Conservation (phyloP, 1,139 yeast species). For the Debaryomyces fabryi region DNA sequence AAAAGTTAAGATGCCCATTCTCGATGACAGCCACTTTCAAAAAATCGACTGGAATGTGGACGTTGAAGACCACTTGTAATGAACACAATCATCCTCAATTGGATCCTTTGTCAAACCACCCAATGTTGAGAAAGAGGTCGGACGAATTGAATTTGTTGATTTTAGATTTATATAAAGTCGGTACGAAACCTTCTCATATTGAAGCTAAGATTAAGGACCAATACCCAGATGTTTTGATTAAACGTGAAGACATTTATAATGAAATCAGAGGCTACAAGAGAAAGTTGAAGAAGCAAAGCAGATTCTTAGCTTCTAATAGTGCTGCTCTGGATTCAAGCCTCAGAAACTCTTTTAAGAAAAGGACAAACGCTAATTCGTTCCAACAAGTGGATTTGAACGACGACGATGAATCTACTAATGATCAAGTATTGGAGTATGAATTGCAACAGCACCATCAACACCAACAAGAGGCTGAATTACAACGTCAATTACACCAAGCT, state of each 20-base stretch:
- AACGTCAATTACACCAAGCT: slow-evolving; percentile 41
- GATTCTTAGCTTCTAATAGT: slow-evolving; percentile 20
- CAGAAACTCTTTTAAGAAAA: slow-evolving; percentile 23
- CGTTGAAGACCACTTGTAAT: slow-evolving; percentile 55
- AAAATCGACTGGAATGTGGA: slow-evolving; percentile 54
- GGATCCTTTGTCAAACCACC: slow-evolving; percentile 58
- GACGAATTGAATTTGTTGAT: slow-evolving; percentile 56
- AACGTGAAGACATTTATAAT: slow-evolving; percentile 60
- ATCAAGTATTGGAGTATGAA: slow-evolving; percentile 20
- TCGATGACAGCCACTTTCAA: slow-evolving; percentile 60
- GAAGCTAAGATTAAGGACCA: slow-evolving; percentile 56
- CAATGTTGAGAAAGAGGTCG: slow-evolving; percentile 58
- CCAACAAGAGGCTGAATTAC: slow-evolving; percentile 43
- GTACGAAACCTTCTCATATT: slow-evolving; percentile 61
- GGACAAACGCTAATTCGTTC: slow-evolving; percentile 35
- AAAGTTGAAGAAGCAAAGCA: slow-evolving; percentile 48
- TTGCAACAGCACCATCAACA: slow-evolving; percentile 28
- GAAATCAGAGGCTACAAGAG: slow-evolving; percentile 62
- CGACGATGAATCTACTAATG: slow-evolving; percentile 29
- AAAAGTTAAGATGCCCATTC: slow-evolving; percentile 59
- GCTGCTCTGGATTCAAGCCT: slow-evolving; percentile 16
- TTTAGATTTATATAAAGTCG: slow-evolving; percentile 55
- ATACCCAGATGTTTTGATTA: slow-evolving; percentile 57
- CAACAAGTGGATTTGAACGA: slow-evolving; percentile 36
- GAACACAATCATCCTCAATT: slow-evolving; percentile 63